Evolutionary conservation across 176 grass and related monocot species (phyloP).

Genomic region (Lolium multiflorum): DNA sequence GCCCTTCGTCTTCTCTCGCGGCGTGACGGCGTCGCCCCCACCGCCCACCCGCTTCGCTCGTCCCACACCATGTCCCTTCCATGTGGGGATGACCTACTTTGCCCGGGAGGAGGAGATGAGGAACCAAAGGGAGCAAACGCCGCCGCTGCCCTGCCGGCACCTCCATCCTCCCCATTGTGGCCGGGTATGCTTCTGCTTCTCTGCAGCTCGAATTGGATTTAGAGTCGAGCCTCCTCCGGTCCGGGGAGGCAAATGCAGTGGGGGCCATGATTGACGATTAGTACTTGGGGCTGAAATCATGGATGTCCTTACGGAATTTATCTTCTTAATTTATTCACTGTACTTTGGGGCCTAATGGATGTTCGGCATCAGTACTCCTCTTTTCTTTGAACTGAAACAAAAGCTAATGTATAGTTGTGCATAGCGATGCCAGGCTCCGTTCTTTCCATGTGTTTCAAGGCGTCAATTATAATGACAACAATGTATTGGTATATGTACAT

Average conservation of each 20-base stretch:
- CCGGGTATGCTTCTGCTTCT: slow-evolving; percentile 16
- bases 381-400: not conserved
- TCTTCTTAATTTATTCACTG: not conserved
- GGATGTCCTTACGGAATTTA: not conserved
- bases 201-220: not conserved
- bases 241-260: not conserved
- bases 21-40: not conserved
- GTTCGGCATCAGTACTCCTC: not conserved
- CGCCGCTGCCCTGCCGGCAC: not conserved
- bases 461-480: too few species aligned
- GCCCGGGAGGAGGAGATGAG: not conserved
- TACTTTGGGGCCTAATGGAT: not conserved
- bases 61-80: not conserved
- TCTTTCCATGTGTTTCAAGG: not conserved
- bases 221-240: not conserved
- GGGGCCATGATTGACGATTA: not conserved
- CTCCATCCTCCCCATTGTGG: not conserved
- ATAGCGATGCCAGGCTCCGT: not conserved
- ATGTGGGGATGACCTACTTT: not conserved
- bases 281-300: not conserved
- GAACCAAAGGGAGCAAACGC: not conserved
- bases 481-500: too few species aligned
- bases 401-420: not conserved
- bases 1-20: not conserved
- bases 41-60: not conserved